These are phyloP conservation scores for Leucocoprinus leucothites DNA, from an alignment of 768 basidiomycete genomes.

Conservation along the genomic window DNA sequence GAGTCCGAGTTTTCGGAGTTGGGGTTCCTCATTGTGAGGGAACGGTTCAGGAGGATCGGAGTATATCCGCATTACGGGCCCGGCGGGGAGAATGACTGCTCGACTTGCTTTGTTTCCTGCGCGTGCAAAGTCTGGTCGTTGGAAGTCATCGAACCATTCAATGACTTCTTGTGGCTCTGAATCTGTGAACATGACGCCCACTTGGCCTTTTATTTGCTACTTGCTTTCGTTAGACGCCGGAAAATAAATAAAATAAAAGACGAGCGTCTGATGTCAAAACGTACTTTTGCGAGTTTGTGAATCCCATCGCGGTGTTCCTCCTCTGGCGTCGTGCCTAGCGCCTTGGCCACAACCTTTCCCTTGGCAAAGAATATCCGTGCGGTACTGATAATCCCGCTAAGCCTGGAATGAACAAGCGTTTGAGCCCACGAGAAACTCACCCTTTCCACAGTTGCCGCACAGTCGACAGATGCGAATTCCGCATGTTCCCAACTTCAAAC, in stretches of 20 bases:
- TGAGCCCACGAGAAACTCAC: constrained; percentile 36
- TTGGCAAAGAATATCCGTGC: constrained; percentile 90
- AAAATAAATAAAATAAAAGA: neutral
- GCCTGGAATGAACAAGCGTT: neutral
- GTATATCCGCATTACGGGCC: constrained; percentile 80
- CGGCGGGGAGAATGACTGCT: constrained; percentile 73
- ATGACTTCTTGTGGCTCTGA: constrained; percentile 85
- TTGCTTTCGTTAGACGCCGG: constrained; percentile 5
- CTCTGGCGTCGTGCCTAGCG: constrained; percentile 82
- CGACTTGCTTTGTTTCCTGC: constrained; percentile 77
- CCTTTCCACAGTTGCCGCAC: constrained; percentile 93
- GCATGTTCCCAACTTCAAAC: constrained; percentile 93
- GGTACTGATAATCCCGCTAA: constrained; percentile 43
- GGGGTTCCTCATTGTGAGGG: constrained; percentile 97
- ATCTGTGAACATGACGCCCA: constrained; percentile 91
- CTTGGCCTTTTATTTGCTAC: constrained; percentile 92
- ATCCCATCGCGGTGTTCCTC: constrained; percentile 82
- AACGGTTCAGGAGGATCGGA: constrained; percentile 86
- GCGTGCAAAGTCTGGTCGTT: constrained; percentile 88
- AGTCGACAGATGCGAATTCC: constrained; percentile 92
- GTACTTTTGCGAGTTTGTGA: constrained; percentile 74
- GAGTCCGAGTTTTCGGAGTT: constrained; percentile 88
- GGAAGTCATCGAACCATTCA: constrained; percentile 93
- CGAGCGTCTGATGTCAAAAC: constrained; percentile 17
- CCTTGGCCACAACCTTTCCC: constrained; percentile 92